These are phyloP conservation scores for Dioscorea alata DNA, from an alignment of 106 monocot genomes.

Conservation along the genomic window DNA sequence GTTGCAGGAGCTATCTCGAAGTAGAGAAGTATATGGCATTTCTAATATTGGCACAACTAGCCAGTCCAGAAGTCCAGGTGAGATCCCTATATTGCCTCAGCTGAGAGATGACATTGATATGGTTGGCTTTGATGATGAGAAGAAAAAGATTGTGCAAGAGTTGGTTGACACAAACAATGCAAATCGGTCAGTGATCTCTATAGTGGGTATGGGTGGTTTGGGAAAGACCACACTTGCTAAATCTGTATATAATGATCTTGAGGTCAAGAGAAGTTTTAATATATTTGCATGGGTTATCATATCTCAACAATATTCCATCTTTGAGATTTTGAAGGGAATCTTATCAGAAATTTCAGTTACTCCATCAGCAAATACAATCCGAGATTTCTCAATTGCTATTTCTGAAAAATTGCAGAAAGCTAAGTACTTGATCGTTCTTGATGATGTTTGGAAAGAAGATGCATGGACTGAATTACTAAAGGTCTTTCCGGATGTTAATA, in stretches of 20 bases:
- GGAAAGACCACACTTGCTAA: neutral
- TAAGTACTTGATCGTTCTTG: conserved; percentile 23
- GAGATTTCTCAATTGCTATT: no score
- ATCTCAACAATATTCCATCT: neutral
- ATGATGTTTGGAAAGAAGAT: no score
- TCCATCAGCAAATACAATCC: no score
- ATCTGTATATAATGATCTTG: neutral
- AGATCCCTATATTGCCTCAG: no score
- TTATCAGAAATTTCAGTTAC: neutral
- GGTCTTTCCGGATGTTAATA: no score
- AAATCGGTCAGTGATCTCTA: no score
- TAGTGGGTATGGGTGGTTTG: neutral
- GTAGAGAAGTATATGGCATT: no score
- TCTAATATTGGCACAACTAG: no score
- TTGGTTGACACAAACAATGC: no score
- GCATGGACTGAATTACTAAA: no score
- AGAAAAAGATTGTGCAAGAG: neutral
- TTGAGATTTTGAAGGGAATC: neutral
- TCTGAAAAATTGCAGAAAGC: neutral
- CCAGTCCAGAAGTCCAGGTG: no score
- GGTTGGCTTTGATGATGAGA: neutral
- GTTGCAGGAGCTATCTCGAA: no score
- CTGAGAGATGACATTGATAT: neutral
- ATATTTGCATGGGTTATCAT: neutral
- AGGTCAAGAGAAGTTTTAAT: neutral